Conservation (phyloP, 1,284 basidiomycete species). For the Melampsora occidentalis region DNA sequence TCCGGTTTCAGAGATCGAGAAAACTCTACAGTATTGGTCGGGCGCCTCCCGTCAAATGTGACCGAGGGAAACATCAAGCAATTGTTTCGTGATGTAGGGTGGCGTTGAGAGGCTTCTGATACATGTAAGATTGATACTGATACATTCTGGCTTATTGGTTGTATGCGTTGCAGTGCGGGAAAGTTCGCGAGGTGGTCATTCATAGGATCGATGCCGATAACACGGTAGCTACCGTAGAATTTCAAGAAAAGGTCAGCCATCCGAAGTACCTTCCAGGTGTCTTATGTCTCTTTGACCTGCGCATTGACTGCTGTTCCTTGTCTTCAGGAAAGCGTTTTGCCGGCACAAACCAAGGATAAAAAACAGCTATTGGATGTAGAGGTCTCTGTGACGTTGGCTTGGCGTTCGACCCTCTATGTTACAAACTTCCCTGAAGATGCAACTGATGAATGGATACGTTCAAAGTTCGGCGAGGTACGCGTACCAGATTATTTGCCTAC, state of each 20-base stretch:
- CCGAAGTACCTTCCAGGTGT: background rate
- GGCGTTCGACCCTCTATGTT: constrained; percentile 90
- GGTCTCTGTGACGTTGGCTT: constrained; percentile 79
- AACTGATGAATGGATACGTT: constrained; percentile 74
- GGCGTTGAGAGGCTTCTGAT: constrained; percentile 17
- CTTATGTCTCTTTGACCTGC: constrained; percentile 37
- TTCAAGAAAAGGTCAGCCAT: constrained; percentile 63
- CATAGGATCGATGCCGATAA: constrained; percentile 57
- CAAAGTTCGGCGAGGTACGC: constrained; percentile 71
- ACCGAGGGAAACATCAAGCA: constrained; percentile 66
- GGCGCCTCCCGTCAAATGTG: constrained; percentile 64
- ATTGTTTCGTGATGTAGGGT: constrained; percentile 79
- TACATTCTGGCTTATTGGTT: background rate
- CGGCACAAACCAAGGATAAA: constrained; percentile 87
- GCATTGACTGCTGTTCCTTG: background rate
- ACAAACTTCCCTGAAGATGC: constrained; percentile 88
- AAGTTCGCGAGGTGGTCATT: constrained; percentile 75
- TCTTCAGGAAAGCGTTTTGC: constrained; percentile 71
- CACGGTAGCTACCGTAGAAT: constrained; percentile 75
- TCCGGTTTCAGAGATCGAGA: constrained; percentile 75
- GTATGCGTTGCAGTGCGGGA: constrained; percentile 67
- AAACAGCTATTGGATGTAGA: constrained; percentile 73
- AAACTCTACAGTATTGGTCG: constrained; percentile 84
- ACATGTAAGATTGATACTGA: background rate
- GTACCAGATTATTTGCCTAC: background rate